Evolutionary conservation across 139 green algal species (phyloP).

Genomic region (Picochlorum sp.): DNA sequence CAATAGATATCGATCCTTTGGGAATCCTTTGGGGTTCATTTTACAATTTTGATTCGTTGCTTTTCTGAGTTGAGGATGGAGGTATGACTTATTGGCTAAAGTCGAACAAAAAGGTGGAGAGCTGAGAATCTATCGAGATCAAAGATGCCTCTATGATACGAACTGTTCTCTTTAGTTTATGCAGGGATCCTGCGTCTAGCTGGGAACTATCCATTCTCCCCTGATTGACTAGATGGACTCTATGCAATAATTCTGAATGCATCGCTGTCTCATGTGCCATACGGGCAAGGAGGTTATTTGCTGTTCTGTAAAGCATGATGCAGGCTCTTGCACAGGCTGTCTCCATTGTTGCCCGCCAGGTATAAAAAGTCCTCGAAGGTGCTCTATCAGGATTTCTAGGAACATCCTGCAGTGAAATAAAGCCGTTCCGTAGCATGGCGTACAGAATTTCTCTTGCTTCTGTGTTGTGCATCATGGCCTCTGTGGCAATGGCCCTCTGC

Average conservation of each 20-base stretch:
- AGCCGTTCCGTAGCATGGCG: conserved; percentile 57
- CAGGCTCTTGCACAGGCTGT: conserved; percentile 14
- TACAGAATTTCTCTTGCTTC: conserved; percentile 76
- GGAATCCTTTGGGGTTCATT: too few species aligned
- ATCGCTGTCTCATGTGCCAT: conserved; percentile 36
- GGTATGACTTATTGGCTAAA: not conserved
- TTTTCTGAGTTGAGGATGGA: not conserved
- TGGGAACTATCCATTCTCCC: not conserved
- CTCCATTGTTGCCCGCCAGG: conserved; percentile 43
- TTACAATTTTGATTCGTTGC: conserved; percentile 1
- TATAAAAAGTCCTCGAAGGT: conserved; percentile 71
- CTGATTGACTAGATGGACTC: not conserved
- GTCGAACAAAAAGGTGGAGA: not conserved
- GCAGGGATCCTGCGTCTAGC: not conserved
- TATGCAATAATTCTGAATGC: not conserved
- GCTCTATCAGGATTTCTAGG: conserved; percentile 63
- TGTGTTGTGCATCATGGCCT: conserved; percentile 51
- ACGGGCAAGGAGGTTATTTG: conserved; percentile 50
- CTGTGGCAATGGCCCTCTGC: conserved; percentile 68
- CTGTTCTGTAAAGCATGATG: conserved; percentile 42
- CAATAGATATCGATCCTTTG: too few species aligned
- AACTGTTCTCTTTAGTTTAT: not conserved
- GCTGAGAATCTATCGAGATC: not conserved
- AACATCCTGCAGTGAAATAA: conserved; percentile 58
- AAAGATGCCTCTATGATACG: not conserved